Percentiles rank a stretch among this genome's conserved stretches.
Evolutionary conservation across 2,329 filamentous ascomycete genomes (phyloP).

Genomic region (Colletotrichum theobromicola): DNA sequence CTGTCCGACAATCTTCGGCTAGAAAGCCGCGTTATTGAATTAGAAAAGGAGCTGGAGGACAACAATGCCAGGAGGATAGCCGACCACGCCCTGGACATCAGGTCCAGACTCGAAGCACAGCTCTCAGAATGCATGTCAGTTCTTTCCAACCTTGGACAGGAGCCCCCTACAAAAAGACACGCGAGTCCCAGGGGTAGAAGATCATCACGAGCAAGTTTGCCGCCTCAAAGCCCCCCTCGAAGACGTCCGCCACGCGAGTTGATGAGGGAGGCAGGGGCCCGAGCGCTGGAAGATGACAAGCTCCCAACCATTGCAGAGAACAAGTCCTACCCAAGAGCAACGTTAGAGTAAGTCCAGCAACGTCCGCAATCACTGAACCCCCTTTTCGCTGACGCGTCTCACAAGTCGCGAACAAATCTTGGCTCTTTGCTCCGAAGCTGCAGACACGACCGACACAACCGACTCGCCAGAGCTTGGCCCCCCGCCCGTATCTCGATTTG

Average conservation of each 20-base stretch:
- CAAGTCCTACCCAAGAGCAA: constrained; percentile 70
- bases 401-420: constrained; percentile 66
- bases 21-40: constrained; percentile 70
- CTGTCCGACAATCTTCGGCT: constrained; percentile 81
- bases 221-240: constrained; percentile 55
- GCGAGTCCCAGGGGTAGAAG: constrained; percentile 24
- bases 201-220: constrained; percentile 8
- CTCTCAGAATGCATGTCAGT: constrained; percentile 72
- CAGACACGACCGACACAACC: constrained; percentile 41
- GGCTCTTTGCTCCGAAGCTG: constrained; percentile 57
- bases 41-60: constrained; percentile 71
- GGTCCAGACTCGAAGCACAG: constrained; percentile 73
- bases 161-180: constrained; percentile 59
- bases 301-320: constrained; percentile 74
- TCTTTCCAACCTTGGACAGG: constrained; percentile 68
- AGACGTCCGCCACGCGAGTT: constrained; percentile 59
- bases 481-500: constrained; percentile 62
- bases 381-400: constrained; percentile 25
- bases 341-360: constrained; percentile 63
- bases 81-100: constrained; percentile 73
- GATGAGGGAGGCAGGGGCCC: constrained; percentile 56
- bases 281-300: constrained; percentile 57
- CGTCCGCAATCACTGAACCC: neutral
- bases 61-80: constrained; percentile 63
- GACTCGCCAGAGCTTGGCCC: constrained; percentile 75